A percentile compares a stretch with the other conserved stretches of the same genome.
These are phyloP conservation scores for Aspergillus pseudonomiae DNA, from an alignment of 2,329 filamentous ascomycete genomes.

Conservation along the genomic window DNA sequence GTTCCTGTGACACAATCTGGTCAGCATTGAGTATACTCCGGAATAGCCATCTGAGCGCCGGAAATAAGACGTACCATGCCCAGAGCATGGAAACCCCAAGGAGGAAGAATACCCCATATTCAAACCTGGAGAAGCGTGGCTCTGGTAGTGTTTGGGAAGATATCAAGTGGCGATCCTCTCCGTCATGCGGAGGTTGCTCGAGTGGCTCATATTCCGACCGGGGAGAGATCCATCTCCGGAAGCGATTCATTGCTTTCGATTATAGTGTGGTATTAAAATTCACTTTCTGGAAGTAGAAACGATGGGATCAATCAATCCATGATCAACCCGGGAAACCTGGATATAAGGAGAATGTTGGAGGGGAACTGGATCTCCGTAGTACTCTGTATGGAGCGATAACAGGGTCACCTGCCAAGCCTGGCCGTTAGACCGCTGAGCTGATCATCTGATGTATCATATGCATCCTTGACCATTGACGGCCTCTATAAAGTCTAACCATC, in stretches of 20 bases:
- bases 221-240: constrained; percentile 36
- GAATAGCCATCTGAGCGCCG: background rate
- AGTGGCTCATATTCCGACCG: constrained; percentile 35
- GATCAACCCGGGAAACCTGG: background rate
- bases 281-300: constrained; percentile 1
- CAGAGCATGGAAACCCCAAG: constrained; percentile 94
- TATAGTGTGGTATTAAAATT: background rate
- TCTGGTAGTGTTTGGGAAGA: constrained; percentile 14
- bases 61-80: constrained; percentile 72
- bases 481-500: too few relatives aligned
- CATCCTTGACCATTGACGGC: background rate
- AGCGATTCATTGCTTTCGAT: constrained; percentile 33
- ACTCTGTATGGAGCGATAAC: background rate
- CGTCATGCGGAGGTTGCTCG: constrained; percentile 30
- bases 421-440: constrained; percentile 2
- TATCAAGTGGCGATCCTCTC: constrained; percentile 31
- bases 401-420: constrained; percentile 2
- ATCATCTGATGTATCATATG: background rate
- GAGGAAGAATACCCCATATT: constrained; percentile 83
- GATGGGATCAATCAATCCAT: constrained; percentile 12
- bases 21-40: constrained; percentile 2
- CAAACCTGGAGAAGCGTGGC: constrained; percentile 73
- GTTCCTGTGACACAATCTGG: constrained; percentile 64
- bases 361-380: background rate
- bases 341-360: background rate